A percentile compares a stretch with the other conserved stretches of the same genome.
Conservation (phyloP, 2,329 filamentous ascomycete species). For the Sporothrix protearum region DNA sequence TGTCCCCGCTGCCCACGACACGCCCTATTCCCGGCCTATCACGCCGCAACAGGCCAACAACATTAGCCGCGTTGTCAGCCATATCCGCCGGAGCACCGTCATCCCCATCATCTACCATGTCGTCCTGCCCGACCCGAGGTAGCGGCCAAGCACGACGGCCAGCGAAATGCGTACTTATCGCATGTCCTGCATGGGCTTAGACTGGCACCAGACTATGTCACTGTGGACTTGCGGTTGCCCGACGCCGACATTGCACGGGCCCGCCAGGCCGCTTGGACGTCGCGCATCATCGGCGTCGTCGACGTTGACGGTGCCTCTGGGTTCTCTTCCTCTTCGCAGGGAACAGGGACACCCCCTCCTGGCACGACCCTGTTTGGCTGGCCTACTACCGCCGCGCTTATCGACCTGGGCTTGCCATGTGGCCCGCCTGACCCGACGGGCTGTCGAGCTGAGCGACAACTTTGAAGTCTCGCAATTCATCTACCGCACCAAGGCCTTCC, state of each 20-base stretch:
- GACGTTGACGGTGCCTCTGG: constrained; percentile 33
- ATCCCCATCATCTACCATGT: constrained; percentile 57
- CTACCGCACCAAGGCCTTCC: constrained; percentile 42
- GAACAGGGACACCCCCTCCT: constrained; percentile 42
- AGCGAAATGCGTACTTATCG: constrained; percentile 48
- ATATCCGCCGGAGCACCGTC: constrained; percentile 53
- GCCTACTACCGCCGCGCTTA: constrained; percentile 51
- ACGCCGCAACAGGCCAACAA: constrained; percentile 36
- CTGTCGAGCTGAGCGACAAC: constrained; percentile 53
- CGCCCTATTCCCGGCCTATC: neutral
- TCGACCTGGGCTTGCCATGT: constrained; percentile 59
- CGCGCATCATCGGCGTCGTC: constrained; percentile 59
- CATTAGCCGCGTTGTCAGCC: constrained; percentile 54
- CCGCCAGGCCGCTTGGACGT: constrained; percentile 50
- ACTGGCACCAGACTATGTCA: constrained; percentile 62
- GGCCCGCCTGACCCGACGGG: constrained; percentile 57
- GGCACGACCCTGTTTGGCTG: constrained; percentile 53
- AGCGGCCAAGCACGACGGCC: constrained; percentile 33
- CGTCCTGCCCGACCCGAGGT: constrained; percentile 40
- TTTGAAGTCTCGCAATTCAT: constrained; percentile 48
- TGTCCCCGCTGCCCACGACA: constrained; percentile 43
- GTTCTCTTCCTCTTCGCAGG: neutral
- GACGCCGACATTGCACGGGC: constrained; percentile 48
- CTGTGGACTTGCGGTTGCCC: constrained; percentile 58
- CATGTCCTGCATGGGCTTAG: constrained; percentile 61